Evolutionary conservation across 2,329 filamentous ascomycete genomes (phyloP), one percentile per base, ranked within the genome.

Genomic region (Mariannaea elegans): DNA sequence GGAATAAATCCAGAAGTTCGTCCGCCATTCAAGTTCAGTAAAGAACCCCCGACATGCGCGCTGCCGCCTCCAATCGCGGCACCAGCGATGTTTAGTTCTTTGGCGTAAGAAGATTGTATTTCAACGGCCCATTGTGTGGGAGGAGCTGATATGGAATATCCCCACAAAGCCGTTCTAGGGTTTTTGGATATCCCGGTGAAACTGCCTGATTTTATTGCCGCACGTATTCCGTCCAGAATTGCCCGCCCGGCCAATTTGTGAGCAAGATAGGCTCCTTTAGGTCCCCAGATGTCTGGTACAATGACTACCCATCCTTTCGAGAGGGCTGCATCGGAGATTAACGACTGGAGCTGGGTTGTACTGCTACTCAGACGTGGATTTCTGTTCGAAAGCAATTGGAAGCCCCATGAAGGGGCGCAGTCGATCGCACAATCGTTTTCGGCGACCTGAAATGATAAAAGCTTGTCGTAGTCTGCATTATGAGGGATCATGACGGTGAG

Each of bases 221-320:
- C 80, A 18, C 80, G 77, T 13, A 82, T 71, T 7, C 76, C 76
- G 62, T 83, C 78, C 13, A 82, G 71, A 13, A 76, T 78, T 1
- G 78, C 75, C 31, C 82, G 73, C 0, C 78, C 80, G 4, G 76
- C 76, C 14, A 77, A 71, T 7, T 72, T 69, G 44, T 78, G 78
- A 10, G 78, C 76, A 1, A 75, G 66, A 63, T 80, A 84, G 2
- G 79, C 75, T 1, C 79, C 80, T 13, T 70, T 69, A 2, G 78
- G 78, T 0, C 80, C 80, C 54, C 81, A 75, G 53, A 76, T 79
- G 63, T 84, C 82, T 0, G 82, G 81, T 74, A 80, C 70, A 14
- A 76, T 79, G 21, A 85, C 78, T 18, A 78, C 72, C 80, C 80
- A 84, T 7, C 81, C 81, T 63, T 73, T 56, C 6, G 73, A 71